phyloP scores from a whole-genome alignment of 139 green algal genomes.

The Spirogloea muscicola region DNA sequence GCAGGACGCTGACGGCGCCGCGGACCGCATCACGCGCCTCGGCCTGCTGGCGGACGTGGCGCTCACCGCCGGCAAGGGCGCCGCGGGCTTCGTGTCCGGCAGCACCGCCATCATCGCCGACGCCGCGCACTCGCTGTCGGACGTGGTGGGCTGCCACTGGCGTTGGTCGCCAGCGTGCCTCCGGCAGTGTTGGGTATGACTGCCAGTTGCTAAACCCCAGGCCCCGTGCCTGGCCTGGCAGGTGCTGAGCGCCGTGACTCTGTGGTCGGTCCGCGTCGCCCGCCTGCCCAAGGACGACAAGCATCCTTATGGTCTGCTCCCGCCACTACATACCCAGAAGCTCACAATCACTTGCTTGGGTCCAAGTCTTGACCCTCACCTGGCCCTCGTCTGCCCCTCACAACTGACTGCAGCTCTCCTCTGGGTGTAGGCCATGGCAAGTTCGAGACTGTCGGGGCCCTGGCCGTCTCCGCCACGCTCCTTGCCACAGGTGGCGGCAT shows the following conservation, averaged over 20 bases:
- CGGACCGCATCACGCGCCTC: slow-evolving; percentile 19
- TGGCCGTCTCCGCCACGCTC: slow-evolving; percentile 35
- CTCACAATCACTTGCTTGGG: no score
- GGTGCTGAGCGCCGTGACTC: slow-evolving; percentile 31
- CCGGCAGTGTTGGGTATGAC: no score
- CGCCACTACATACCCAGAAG: no score
- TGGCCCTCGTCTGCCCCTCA: no score
- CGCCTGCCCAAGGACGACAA: slow-evolving; percentile 30
- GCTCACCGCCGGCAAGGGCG: slow-evolving; percentile 33
- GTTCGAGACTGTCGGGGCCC: slow-evolving; percentile 42
- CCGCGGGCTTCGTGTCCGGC: slow-evolving; percentile 37
- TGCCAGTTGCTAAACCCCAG: no score
- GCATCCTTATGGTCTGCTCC: slow-evolving; percentile 46
- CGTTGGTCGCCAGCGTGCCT: no score
- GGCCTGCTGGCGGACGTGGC: slow-evolving; percentile 32
- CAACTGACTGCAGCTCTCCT: no score
- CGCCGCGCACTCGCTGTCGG: slow-evolving; percentile 43
- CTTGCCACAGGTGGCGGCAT: slow-evolving; percentile 42
- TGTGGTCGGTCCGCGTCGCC: slow-evolving; percentile 40
- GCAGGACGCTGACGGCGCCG: neutral
- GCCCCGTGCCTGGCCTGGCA: no score
- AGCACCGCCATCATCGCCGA: slow-evolving; percentile 47
- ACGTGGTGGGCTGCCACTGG: no score
- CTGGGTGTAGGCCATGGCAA: slow-evolving; percentile 48
- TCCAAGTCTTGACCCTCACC: no score